These are phyloP conservation scores for Naegleria fowleri DNA, from an alignment of 208 protist genomes.

Conservation along the genomic window DNA sequence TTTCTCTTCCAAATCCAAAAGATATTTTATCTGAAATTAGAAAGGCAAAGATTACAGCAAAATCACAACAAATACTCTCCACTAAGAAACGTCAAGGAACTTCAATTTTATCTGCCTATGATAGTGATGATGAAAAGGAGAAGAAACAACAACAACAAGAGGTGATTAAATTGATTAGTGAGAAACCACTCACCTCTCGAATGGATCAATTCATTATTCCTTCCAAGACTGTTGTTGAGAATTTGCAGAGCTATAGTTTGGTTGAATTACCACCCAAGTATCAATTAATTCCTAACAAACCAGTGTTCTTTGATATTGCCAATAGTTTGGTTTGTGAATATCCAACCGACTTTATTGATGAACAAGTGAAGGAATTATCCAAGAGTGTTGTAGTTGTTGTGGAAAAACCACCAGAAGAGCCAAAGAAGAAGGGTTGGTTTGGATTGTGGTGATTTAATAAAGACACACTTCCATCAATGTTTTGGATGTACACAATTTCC, in stretches of 20 bases:
- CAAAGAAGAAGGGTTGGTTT: constrained; percentile 28
- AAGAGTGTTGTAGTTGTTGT: no score
- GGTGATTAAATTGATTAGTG: background rate
- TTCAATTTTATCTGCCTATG: background rate
- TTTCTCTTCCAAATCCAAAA: background rate
- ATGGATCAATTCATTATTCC: background rate
- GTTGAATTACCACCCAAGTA: background rate
- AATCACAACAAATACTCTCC: background rate
- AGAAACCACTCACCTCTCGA: background rate
- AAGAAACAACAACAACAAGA: background rate
- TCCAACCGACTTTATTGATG: background rate
- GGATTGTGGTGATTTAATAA: constrained; percentile 24
- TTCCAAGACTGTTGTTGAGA: background rate
- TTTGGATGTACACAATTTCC: no score
- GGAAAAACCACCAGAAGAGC: background rate
- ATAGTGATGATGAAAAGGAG: background rate
- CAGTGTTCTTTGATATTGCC: constrained; percentile 24
- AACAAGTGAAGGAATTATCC: background rate
- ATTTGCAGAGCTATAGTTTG: background rate
- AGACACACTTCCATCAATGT: no score
- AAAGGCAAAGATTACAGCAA: background rate
- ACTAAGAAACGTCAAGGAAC: background rate
- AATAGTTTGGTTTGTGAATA: background rate
- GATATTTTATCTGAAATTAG: background rate
- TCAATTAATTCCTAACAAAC: background rate